A percentile compares a stretch with the other conserved stretches of the same genome.
Conservation (phyloP, 495 filamentous ascomycete species). For the Bacidia gigantensis region DNA sequence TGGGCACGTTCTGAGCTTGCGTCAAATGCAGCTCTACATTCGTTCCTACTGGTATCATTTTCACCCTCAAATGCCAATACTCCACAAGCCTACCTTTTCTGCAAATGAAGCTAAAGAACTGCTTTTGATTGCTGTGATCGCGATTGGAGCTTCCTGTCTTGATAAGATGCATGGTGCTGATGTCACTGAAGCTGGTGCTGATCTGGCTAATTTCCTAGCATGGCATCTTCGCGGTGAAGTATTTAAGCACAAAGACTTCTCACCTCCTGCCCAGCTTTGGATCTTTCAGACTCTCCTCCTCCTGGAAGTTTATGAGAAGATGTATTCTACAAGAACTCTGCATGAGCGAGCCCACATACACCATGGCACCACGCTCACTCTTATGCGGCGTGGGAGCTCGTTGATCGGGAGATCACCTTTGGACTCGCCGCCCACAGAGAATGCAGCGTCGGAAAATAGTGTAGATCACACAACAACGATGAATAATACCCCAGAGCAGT, state of each 20-base stretch:
- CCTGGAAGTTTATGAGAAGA: constrained; percentile 91
- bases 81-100: constrained; percentile 87
- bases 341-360: constrained; percentile 96
- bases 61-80: constrained; percentile 84
- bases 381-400: constrained; percentile 88
- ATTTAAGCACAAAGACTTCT: constrained; percentile 79
- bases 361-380: constrained; percentile 85
- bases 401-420: constrained; percentile 79
- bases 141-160: constrained; percentile 80
- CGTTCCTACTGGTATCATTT: constrained; percentile 90
- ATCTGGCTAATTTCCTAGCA: constrained; percentile 73
- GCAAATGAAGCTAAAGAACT: constrained; percentile 74
- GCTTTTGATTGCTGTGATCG: constrained; percentile 83
- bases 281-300: constrained; percentile 85
- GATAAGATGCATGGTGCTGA: constrained; percentile 65
- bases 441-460: constrained; percentile 34
- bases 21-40: constrained; percentile 93
- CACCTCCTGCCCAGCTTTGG: constrained; percentile 96
- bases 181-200: constrained; percentile 56
- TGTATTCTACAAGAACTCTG: constrained; percentile 78
- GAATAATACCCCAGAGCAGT: constrained; percentile 63
- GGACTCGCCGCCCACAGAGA: constrained; percentile 72
- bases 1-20: constrained; percentile 67
- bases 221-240: constrained; percentile 89
- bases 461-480: constrained; percentile 46